Evolutionary conservation across 1,284 basidiomycete genomes (phyloP).

Genomic region (Anthracocystis panici-leucophaei): DNA sequence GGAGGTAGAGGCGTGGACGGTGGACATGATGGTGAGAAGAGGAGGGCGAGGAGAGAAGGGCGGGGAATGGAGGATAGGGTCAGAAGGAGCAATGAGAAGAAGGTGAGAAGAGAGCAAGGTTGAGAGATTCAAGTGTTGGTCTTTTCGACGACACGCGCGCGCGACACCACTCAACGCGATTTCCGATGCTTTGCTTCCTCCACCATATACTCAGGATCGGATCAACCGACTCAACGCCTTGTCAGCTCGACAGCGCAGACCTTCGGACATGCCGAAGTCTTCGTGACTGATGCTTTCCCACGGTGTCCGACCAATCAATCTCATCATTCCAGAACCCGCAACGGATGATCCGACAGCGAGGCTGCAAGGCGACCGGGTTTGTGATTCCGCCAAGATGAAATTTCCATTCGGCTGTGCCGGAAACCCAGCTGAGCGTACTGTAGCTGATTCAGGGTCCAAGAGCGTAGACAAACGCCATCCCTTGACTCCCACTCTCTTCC

Average conservation of each 20-base stretch:
- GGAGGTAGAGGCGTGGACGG: constrained; percentile 16
- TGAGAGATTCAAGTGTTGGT: constrained; percentile 24
- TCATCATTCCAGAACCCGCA: background rate
- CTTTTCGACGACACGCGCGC: constrained; percentile 23
- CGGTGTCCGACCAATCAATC: background rate
- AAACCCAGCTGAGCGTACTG: background rate
- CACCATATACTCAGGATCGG: background rate
- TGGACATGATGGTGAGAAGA: constrained; percentile 15
- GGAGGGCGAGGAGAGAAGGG: background rate
- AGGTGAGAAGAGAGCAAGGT: too few relatives aligned
- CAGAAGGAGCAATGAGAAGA: too few relatives aligned
- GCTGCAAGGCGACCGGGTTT: constrained; percentile 4
- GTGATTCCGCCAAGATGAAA: constrained; percentile 1
- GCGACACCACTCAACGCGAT: constrained; percentile 32
- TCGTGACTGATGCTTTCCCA: background rate
- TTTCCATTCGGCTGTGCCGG: background rate
- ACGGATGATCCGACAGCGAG: background rate
- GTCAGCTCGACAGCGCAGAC: too few relatives aligned
- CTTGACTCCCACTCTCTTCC: too few relatives aligned
- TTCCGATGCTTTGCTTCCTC: background rate
- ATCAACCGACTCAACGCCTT: too few relatives aligned
- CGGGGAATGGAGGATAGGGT: background rate
- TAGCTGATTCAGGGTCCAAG: constrained; percentile 34
- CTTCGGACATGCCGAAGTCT: background rate
- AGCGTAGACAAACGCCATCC: too few relatives aligned